A percentile compares a stretch with the other conserved stretches of the same genome.
Conservation (phyloP, 164 flowering plant species). For the Paratinospora sagittata region DNA sequence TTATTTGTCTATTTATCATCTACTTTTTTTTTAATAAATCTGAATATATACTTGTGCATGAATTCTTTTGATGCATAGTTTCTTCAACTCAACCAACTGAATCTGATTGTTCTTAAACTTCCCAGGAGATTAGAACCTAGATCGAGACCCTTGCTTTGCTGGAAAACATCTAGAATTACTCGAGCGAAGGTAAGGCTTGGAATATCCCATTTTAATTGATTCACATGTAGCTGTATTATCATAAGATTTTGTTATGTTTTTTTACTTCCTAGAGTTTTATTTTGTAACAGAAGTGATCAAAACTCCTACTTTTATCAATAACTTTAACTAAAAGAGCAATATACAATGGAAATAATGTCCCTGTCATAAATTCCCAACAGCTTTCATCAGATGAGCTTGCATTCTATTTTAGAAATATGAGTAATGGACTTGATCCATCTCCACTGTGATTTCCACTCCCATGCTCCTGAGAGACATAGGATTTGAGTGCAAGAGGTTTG, state of each 20-base stretch:
- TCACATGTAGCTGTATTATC: background rate
- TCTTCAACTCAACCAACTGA: background rate
- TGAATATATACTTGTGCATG: background rate
- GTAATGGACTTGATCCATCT: background rate
- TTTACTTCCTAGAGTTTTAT: background rate
- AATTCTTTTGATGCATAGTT: background rate
- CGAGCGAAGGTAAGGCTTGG: constrained; percentile 54
- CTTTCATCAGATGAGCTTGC: background rate
- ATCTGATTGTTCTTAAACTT: constrained; percentile 15
- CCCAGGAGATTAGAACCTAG: constrained; percentile 82
- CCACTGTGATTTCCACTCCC: too few relatives aligned
- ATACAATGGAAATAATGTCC: too few relatives aligned
- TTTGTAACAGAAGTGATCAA: background rate
- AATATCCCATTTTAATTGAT: background rate
- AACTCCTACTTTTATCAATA: background rate
- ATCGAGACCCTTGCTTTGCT: constrained; percentile 85
- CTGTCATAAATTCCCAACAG: too few relatives aligned
- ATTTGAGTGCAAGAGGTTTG: too few relatives aligned
- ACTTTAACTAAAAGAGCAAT: too few relatives aligned
- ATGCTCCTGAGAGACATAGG: too few relatives aligned
- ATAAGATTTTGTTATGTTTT: background rate
- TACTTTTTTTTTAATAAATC: background rate
- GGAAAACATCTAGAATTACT: constrained; percentile 65
- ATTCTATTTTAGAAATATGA: background rate
- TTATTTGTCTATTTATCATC: background rate